Evolutionary conservation across 257 asterid genomes (phyloP).

Genomic region (Scutellaria minor): DNA sequence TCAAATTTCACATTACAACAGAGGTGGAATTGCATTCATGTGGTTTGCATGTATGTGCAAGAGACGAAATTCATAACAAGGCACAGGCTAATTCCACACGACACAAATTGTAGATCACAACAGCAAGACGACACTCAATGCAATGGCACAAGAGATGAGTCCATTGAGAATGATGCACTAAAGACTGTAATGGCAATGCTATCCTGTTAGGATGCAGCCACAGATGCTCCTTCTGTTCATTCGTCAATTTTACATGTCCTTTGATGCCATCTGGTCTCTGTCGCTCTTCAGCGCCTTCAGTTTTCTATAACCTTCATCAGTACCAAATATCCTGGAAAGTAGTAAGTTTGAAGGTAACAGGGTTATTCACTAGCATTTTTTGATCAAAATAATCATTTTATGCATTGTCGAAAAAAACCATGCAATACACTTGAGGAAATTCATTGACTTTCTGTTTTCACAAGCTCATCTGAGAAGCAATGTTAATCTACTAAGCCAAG

Average conservation of each 20-base stretch:
- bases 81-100: conserved; percentile 37
- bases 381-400: neutral
- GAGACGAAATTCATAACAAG: conserved; percentile 25
- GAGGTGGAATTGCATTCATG: conserved; percentile 34
- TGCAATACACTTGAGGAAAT: no score
- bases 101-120: conserved; percentile 30
- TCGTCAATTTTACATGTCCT: conserved; percentile 47
- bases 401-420: no score
- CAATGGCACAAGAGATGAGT: conserved; percentile 18
- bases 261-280: conserved; percentile 39
- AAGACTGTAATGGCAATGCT: conserved; percentile 19
- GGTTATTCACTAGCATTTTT: neutral
- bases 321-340: conserved; percentile 74
- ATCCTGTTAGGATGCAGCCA: conserved; percentile 32
- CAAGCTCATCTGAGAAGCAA: no score
- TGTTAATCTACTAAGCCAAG: no score
- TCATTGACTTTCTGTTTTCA: no score
- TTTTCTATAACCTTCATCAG: conserved; percentile 83
- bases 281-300: conserved; percentile 66
- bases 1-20: neutral
- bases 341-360: conserved; percentile 7
- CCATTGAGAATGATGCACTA: conserved; percentile 36
- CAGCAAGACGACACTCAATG: conserved; percentile 36
- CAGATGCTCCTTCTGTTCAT: neutral
- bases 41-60: no score